A percentile compares a stretch with the other conserved stretches of the same genome.
Conservation (phyloP, 768 basidiomycete genomes). For the Astraeus odoratus region DNA sequence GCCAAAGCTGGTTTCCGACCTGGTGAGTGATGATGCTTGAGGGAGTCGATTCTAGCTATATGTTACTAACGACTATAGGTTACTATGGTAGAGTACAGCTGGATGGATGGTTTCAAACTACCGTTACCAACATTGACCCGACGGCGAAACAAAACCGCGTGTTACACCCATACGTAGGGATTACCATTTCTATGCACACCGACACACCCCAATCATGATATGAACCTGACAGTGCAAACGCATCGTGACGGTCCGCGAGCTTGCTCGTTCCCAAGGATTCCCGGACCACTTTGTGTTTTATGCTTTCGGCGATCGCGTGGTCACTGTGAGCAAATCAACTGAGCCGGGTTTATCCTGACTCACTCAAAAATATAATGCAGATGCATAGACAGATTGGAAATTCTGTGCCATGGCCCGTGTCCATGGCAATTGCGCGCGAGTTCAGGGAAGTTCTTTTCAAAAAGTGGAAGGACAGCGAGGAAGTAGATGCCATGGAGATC, state of each 20-base stretch:
- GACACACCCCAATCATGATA: neutral
- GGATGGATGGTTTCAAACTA: slow-evolving; percentile 58
- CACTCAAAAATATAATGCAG: slow-evolving; percentile 28
- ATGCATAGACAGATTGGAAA: slow-evolving; percentile 81
- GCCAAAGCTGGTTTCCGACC: slow-evolving; percentile 45
- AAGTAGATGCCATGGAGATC: slow-evolving; percentile 32
- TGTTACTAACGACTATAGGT: slow-evolving; percentile 25
- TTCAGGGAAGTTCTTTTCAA: slow-evolving; percentile 46
- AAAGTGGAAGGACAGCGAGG: slow-evolving; percentile 38
- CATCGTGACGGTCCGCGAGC: slow-evolving; percentile 67
- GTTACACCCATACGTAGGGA: slow-evolving; percentile 55
- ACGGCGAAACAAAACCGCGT: slow-evolving; percentile 72
- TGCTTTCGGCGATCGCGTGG: slow-evolving; percentile 43
- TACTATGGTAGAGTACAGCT: slow-evolving; percentile 56
- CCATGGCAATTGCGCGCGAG: slow-evolving; percentile 57
- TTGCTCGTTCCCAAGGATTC: slow-evolving; percentile 78
- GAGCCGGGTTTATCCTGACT: neutral
- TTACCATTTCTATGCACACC: neutral
- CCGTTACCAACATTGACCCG: slow-evolving; percentile 72
- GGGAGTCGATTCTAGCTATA: neutral
- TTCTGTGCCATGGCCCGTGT: slow-evolving; percentile 65
- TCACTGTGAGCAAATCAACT: slow-evolving; percentile 46
- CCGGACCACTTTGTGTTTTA: slow-evolving; percentile 67
- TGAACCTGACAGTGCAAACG: slow-evolving; percentile 47
- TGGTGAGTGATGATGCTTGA: slow-evolving; percentile 29